phyloP scores from a whole-genome alignment of 176 grass and related monocot genomes.

The Zizania latifolia region DNA sequence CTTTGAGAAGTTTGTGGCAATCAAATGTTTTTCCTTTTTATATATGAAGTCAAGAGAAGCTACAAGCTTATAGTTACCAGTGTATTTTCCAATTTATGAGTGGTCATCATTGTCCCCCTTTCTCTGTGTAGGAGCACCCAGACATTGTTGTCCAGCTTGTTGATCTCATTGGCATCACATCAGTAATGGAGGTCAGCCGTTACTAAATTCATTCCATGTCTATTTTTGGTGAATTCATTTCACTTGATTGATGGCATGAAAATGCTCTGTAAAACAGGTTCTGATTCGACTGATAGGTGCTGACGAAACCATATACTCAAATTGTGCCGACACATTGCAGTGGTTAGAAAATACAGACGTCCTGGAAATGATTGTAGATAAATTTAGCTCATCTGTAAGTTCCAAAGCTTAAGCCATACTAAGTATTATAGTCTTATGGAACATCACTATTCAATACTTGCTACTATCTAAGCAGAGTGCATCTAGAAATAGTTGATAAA shows the following conservation, averaged over 20 bases:
- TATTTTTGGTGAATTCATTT: not conserved
- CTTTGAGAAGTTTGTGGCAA: not conserved
- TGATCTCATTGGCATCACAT: slow-evolving; percentile 80
- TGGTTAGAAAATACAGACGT: slow-evolving; percentile 72
- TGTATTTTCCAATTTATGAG: slow-evolving; percentile 3
- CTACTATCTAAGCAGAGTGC: not conserved
- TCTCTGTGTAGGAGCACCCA: slow-evolving; percentile 43
- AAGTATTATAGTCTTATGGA: not conserved
- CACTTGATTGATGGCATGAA: slow-evolving; percentile 14
- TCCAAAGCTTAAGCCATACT: not conserved
- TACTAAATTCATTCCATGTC: not conserved
- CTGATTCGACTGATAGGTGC: slow-evolving; percentile 73
- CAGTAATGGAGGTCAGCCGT: slow-evolving; percentile 70
- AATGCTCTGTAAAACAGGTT: slow-evolving; percentile 50
- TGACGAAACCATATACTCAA: slow-evolving; percentile 72
- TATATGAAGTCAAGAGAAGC: not conserved
- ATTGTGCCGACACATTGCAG: slow-evolving; percentile 54
- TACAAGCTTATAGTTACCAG: not conserved
- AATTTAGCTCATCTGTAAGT: slow-evolving; percentile 75
- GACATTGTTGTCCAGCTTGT: slow-evolving; percentile 73
- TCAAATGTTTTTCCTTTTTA: not conserved
- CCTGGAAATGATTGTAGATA: slow-evolving; percentile 74
- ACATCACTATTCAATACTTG: not conserved
- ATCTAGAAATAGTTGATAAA: not conserved
- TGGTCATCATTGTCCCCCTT: not conserved